Percentiles rank a stretch among this genome's conserved stretches.
Conservation (phyloP, 306 rosid species). For the Ziziphus jujuba region DNA sequence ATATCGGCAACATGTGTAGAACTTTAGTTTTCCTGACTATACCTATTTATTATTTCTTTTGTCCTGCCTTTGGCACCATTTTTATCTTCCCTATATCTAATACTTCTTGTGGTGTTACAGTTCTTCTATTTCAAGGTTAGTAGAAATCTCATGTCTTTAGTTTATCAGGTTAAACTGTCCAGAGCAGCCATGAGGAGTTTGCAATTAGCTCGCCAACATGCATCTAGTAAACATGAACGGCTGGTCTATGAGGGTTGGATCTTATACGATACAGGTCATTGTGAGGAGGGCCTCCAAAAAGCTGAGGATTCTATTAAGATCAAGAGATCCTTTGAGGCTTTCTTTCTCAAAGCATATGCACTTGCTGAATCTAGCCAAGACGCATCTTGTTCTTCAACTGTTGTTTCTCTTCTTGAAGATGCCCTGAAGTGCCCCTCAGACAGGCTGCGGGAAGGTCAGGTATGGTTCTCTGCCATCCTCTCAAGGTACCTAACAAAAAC, state of each 20-base stretch:
- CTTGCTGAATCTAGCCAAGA: conserved; percentile 83
- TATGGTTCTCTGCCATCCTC: conserved; percentile 34
- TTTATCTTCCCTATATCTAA: conserved; percentile 7
- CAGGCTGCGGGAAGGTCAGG: conserved; percentile 96
- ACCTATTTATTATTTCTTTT: no score
- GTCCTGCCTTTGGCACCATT: conserved; percentile 12
- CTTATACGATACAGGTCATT: conserved; percentile 87
- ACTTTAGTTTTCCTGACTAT: no score
- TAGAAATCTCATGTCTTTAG: conserved; percentile 23
- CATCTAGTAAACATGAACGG: conserved; percentile 76
- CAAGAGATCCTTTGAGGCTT: conserved; percentile 90
- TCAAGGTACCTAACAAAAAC: background rate
- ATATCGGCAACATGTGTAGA: no score
- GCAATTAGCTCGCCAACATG: conserved; percentile 86
- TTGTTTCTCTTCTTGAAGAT: conserved; percentile 80
- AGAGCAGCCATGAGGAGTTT: conserved; percentile 88
- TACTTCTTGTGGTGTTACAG: background rate
- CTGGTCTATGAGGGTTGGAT: conserved; percentile 95
- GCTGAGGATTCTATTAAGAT: conserved; percentile 86
- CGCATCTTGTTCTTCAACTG: conserved; percentile 70
- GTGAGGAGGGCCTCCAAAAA: conserved; percentile 82
- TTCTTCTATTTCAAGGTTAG: background rate
- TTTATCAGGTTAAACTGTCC: conserved; percentile 83
- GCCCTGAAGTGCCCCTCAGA: conserved; percentile 93
- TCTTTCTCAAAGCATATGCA: conserved; percentile 89